Evolutionary conservation across 768 basidiomycete genomes (phyloP), one percentile per base, ranked within the genome.

Genomic region (Rhodotorula paludigena): DNA sequence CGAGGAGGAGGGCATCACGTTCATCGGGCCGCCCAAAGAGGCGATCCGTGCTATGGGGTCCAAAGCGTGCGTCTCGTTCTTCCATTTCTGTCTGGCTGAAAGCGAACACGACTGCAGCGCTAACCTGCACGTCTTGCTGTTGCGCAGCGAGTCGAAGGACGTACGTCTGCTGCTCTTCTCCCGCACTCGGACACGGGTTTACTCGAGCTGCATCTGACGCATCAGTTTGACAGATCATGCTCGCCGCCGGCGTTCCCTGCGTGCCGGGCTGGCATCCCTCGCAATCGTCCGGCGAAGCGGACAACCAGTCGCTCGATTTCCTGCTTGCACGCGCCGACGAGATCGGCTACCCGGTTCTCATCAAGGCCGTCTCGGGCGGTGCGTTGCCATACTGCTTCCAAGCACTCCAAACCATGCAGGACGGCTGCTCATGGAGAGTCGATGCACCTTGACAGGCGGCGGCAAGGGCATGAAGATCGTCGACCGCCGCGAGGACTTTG

Each of bases 311-410:
- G 68, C 84, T 86, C 2, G 77, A 82, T n/a, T 83, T 85, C 68
- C 83, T 96, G 32, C 84, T 83, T 55, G 72, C 79, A n/a, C 82
- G 88, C 75, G 87, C 92, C 0, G 80, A 85, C 74, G 80, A 84
- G 64, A 90, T 92, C 38, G 90, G 89, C 18, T 94, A 89, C 75
- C 92, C 92, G 35, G 89, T 94, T 4, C 81, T 97, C 36, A 96
- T 97, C 79, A 97, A 97, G 76, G 93, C 92, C n/a, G 87, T 92
- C 53, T 88, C 93, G 72, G 92, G 93, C 33, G 93, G n/a, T n/a
- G n/a, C n/a, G n/a, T n/a, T n/a, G n/a, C n/a, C n/a, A n/a, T n/a
- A n/a, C n/a, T n/a, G n/a, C n/a, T n/a, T n/a, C n/a, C n/a, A n/a
- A n/a, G n/a, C n/a, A n/a, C n/a, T n/a, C n/a, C n/a, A n/a, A n/a